Base-by-base conservation (phyloP, 192 early-diverging fungal species). In the Chytriomyces sp. region DNA sequence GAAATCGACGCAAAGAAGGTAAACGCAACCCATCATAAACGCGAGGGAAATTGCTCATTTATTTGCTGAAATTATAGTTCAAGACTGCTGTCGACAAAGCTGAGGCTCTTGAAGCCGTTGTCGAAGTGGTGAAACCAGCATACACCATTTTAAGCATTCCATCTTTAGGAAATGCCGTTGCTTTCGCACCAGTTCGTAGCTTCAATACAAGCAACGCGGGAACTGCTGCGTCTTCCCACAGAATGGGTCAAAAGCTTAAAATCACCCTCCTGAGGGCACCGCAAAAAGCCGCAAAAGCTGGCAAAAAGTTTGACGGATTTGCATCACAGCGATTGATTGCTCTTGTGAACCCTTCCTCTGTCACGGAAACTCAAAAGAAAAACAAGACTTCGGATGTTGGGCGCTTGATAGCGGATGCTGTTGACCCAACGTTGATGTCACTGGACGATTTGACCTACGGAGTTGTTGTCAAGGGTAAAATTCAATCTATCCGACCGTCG, bases 121-220 rank as follows among this genome's bases (percentile, higher is more conserved):
- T 95, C 45, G 89, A 92, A 72, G 69, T 93, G 11, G 87, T 95
- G 67, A 95, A 94, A 83, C 88, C 94, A 43, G 91, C 92, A 77
- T 95, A 95, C 72, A 63, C 90, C 26, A 86, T 95, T 28, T 66
- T 93, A 10, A 87, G 89, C 5, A 63, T 95, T 66, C 92, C 94
- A 0, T 77, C 67, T 26, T 60, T 82, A 0, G 60, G 18, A 6
- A 23, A 46, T 7, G 45, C 45, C 50, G 63, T 86, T 57, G 84
- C 72, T 11, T 87, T 64, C 47, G 80, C 61, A 5, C 69, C 76
- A 7, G 61, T 80, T 43, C 44, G 61, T 16, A 23, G 50, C n/a
- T 11, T 82, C 64, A 82, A 79, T 67, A 48, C 71, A 23, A n/a
- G 67, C 20, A 64, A 20, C 10, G 24, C 44, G n/a, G 9, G 72